Conservation (phyloP, 140 eudicot genomes). For the Cichorium intybus region DNA sequence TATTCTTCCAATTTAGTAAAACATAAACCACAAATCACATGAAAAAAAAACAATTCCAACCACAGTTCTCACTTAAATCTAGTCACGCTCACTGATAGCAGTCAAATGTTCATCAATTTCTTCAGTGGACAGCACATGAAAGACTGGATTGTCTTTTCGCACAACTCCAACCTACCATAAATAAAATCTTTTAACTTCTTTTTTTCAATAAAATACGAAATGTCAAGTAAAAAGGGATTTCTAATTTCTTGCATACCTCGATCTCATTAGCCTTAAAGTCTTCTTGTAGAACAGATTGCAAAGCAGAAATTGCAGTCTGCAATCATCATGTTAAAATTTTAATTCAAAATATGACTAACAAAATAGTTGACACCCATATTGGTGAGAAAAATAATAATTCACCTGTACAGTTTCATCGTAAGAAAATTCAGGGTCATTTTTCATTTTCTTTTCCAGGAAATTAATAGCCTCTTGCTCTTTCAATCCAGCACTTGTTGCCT, state of each 20-base stretch:
- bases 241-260: slow-evolving; percentile 51
- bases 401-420: slow-evolving; percentile 97
- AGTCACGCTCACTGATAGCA: slow-evolving; percentile 96
- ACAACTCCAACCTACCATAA: slow-evolving; percentile 84
- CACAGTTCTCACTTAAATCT: not conserved
- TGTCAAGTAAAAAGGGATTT: not conserved
- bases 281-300: slow-evolving; percentile 95
- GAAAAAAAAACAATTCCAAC: slow-evolving; percentile 9
- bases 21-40: not conserved
- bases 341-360: not conserved
- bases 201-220: not conserved
- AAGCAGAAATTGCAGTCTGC: slow-evolving; percentile 95
- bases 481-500: slow-evolving; percentile 98
- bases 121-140: slow-evolving; percentile 77
- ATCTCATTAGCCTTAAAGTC: slow-evolving; percentile 97
- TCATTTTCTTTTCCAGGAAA: slow-evolving; percentile 95
- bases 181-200: not conserved
- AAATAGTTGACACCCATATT: not conserved
- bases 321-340: slow-evolving; percentile 18
- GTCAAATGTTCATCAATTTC: slow-evolving; percentile 95
- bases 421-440: slow-evolving; percentile 86
- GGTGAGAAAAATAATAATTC: not conserved
- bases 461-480: slow-evolving; percentile 98
- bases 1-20: slow-evolving; percentile 7
- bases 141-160: slow-evolving; percentile 63